A percentile compares a stretch with the other conserved stretches of the same genome.
phyloP scores from a whole-genome alignment of 129 eudicot genomes.

The Pulicaria dysenterica region DNA sequence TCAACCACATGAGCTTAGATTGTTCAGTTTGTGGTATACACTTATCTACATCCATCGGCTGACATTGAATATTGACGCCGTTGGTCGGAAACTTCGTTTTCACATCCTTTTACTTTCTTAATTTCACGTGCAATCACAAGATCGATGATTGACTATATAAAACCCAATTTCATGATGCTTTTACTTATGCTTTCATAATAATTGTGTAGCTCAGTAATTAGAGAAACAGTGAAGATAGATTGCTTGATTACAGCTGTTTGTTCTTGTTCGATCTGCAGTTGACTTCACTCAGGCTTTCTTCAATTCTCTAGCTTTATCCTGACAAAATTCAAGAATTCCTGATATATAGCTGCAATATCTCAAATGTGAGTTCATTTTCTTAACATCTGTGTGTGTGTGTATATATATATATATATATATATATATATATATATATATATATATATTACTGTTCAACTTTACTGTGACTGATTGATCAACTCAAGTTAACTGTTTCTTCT shows the following conservation, averaged over 20 bases:
- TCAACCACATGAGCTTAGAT: neutral
- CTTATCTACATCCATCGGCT: constrained; percentile 28
- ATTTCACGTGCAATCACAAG: constrained; percentile 25
- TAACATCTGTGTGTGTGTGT: neutral
- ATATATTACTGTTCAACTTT: neutral
- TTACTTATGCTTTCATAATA: neutral
- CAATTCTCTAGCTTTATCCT: neutral
- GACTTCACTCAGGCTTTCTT: neutral
- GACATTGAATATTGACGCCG: constrained; percentile 36
- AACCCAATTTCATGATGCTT: neutral
- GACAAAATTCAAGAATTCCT: constrained; percentile 5
- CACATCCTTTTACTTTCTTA: constrained; percentile 34
- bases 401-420: too few species aligned
- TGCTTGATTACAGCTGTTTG: constrained; percentile 15
- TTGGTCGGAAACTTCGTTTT: constrained; percentile 27
- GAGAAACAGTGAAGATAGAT: neutral
- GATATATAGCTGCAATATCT: constrained; percentile 7
- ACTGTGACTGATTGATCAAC: constrained; percentile 7
- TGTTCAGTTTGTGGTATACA: constrained; percentile 32
- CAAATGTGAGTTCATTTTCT: constrained; percentile 34
- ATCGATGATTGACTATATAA: neutral
- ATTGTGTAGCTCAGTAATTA: neutral
- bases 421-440: too few species aligned
- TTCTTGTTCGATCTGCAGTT: neutral
- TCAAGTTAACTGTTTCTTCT: constrained; percentile 8